Percentiles rank a stretch among this genome's conserved stretches.
Conservation (phyloP, 805 yeast genomes). For the Metschnikowia drakensbergensis region DNA sequence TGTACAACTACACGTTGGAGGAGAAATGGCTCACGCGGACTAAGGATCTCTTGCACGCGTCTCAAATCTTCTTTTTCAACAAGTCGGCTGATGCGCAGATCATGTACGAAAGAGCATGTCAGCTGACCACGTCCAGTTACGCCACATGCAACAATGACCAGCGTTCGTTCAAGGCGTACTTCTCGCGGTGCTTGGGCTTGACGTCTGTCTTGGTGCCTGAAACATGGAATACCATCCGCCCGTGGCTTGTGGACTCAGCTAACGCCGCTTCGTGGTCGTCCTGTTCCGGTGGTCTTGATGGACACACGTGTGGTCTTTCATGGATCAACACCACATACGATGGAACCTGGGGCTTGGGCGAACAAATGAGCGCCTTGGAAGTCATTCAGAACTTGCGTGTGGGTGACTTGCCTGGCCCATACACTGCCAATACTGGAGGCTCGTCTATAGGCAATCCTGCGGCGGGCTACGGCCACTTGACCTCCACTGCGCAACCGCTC, state of each 20-base stretch:
- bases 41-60: conserved; percentile 49
- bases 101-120: conserved; percentile 85
- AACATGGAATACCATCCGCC: conserved; percentile 44
- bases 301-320: conserved; percentile 21
- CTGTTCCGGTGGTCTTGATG: conserved; percentile 19
- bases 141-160: conserved; percentile 77
- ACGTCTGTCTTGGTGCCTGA: conserved; percentile 71
- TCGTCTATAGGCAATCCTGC: conserved; percentile 30
- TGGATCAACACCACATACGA: conserved; percentile 21
- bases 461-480: conserved; percentile 26
- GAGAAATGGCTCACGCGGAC: conserved; percentile 65
- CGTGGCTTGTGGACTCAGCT: conserved; percentile 40
- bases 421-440: conserved; percentile 35
- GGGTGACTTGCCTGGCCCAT: conserved; percentile 28
- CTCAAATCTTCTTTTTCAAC: conserved; percentile 51
- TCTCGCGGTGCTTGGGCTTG: conserved; percentile 68
- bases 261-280: conserved; percentile 20
- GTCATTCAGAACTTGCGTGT: conserved; percentile 21
- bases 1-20: conserved; percentile 70
- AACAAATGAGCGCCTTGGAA: conserved; percentile 22
- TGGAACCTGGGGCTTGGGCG: conserved; percentile 19
- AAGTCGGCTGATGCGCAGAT: conserved; percentile 34
- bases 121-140: conserved; percentile 33
- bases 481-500: conserved; percentile 12
- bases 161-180: conserved; percentile 85